These are phyloP conservation scores for Brachypodium distachyon DNA, from an alignment of 202 grass and related monocot genomes.

Conservation along the genomic window DNA sequence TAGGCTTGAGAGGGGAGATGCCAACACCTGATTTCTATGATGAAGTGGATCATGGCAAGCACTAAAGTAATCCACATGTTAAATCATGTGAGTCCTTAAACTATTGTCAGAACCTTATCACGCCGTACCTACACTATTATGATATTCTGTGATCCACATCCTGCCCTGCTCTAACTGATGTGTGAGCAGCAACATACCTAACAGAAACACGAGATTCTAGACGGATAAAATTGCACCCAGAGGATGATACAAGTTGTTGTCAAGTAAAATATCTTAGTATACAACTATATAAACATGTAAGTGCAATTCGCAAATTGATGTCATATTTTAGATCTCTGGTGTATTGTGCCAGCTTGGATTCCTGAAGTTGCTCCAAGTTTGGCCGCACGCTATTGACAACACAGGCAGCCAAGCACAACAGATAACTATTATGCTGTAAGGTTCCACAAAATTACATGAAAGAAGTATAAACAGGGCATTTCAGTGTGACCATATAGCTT, in stretches of 20 bases:
- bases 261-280: not conserved
- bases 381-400: not conserved
- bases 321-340: not conserved
- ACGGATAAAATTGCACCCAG: not conserved
- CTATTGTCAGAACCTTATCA: constrained; percentile 13
- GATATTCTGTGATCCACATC: not conserved
- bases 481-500: not conserved
- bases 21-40: not conserved
- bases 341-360: not conserved
- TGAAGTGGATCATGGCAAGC: not conserved
- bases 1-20: not conserved
- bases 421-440: not conserved
- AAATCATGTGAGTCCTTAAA: not conserved
- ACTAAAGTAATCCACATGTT: not conserved
- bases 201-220: not conserved
- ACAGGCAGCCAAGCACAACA: not conserved
- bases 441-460: constrained; percentile 1
- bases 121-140: constrained; percentile 8
- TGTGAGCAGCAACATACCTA: not conserved
- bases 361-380: not conserved
- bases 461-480: not conserved
- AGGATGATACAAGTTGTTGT: not conserved
- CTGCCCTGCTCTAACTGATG: constrained; percentile 6
- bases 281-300: not conserved
- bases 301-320: not conserved